A percentile compares a stretch with the other conserved stretches of the same genome.
Evolutionary conservation across 2,329 filamentous ascomycete species (phyloP).

Genomic region (Neofusicoccum parvum): DNA sequence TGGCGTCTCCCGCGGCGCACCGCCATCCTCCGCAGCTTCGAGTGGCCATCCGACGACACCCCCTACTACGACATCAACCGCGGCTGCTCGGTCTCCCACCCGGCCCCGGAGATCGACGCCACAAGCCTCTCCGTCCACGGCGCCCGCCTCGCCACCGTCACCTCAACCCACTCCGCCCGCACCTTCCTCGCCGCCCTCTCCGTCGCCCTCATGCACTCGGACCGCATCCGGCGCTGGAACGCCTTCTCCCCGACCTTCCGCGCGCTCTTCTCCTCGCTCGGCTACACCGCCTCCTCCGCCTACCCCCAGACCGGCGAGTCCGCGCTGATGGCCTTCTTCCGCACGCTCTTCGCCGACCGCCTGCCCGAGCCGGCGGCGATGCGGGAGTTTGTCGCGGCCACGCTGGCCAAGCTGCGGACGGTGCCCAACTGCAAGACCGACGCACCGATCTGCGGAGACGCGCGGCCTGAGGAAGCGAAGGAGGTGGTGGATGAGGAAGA

Average conservation of each 20-base stretch:
- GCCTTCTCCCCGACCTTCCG: background rate
- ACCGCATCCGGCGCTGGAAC: background rate
- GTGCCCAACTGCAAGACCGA: too few relatives aligned
- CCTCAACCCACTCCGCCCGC: background rate
- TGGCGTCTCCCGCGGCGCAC: background rate
- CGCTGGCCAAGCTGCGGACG: background rate
- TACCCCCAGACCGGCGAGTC: background rate
- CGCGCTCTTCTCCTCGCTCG: background rate
- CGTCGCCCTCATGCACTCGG: background rate
- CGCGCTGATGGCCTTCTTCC: background rate
- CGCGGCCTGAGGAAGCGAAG: fast-evolving
- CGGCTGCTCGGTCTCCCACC: too few relatives aligned
- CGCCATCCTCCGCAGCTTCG: background rate
- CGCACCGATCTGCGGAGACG: too few relatives aligned
- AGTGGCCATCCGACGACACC: background rate
- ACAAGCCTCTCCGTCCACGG: background rate
- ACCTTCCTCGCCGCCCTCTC: background rate
- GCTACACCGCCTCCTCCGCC: too few relatives aligned
- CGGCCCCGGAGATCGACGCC: background rate
- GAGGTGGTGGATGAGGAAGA: too few relatives aligned
- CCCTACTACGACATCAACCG: background rate
- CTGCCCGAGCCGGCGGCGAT: background rate
- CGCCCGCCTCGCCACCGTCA: background rate
- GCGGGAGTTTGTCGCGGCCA: background rate
- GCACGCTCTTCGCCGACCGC: background rate